phyloP scores from a whole-genome alignment of 2,329 filamentous ascomycete genomes.

The Mollisia scopiformis region DNA sequence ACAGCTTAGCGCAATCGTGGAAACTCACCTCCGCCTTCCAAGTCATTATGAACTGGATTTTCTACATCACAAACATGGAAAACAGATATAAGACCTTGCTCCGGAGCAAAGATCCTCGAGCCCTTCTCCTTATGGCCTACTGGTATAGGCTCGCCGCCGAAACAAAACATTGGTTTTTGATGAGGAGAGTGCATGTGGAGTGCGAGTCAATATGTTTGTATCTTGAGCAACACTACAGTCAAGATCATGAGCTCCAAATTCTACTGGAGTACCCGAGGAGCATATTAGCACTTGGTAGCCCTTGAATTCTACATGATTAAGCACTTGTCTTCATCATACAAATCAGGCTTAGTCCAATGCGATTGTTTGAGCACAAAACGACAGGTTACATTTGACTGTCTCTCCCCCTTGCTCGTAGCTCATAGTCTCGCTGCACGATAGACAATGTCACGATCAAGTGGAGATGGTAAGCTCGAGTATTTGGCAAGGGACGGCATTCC shows the following conservation, averaged over 20 bases:
- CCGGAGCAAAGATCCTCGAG: conserved; percentile 52
- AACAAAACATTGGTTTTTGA: conserved; percentile 50
- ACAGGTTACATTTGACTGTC: too few species aligned
- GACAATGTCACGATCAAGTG: too few species aligned
- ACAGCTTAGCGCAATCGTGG: conserved; percentile 1
- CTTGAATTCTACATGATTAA: neutral
- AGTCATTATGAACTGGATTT: conserved; percentile 45
- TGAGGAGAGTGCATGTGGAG: conserved; percentile 48
- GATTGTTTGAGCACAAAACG: too few species aligned
- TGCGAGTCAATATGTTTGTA: conserved; percentile 51
- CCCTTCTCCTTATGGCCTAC: conserved; percentile 57
- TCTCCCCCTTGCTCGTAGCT: too few species aligned
- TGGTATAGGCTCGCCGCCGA: conserved; percentile 55
- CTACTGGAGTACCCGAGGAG: neutral
- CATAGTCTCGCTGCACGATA: too few species aligned
- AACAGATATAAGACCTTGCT: conserved; percentile 43
- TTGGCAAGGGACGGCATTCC: too few species aligned
- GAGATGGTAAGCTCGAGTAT: too few species aligned
- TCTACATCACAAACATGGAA: conserved; percentile 48
- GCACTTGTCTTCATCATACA: neutral
- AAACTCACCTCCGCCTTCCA: conserved; percentile 10
- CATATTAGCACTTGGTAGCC: neutral
- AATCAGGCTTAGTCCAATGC: too few species aligned
- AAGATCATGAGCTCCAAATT: neutral
- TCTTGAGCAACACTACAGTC: conserved; percentile 34